These are phyloP conservation scores for Sarocladium strictum DNA, from an alignment of 2,329 filamentous ascomycete genomes.

Conservation along the genomic window DNA sequence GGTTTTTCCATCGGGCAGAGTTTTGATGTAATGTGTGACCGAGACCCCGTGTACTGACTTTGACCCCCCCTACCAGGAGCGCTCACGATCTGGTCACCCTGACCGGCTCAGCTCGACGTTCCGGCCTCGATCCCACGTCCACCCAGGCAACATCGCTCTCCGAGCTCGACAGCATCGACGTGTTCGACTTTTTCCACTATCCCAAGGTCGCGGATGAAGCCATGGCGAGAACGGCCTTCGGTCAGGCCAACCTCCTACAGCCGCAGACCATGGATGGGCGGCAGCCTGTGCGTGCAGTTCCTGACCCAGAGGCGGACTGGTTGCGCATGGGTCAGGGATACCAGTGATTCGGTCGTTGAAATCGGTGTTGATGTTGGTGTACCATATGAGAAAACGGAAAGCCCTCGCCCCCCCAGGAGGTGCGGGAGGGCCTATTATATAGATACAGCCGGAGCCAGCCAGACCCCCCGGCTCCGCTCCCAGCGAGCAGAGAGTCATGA, in stretches of 20 bases:
- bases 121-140: constrained; percentile 31
- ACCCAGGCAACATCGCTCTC: constrained; percentile 31
- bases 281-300: constrained; percentile 17
- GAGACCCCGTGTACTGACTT: too few species aligned
- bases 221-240: constrained; percentile 12
- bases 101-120: constrained; percentile 28
- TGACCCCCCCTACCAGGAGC: constrained; percentile 26
- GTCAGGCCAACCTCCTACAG: constrained; percentile 20
- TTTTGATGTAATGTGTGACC: too few species aligned
- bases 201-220: constrained; percentile 24
- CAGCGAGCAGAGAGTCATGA: too few species aligned
- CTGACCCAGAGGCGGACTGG: constrained; percentile 18
- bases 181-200: constrained; percentile 41
- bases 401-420: too few species aligned
- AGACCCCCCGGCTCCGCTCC: too few species aligned
- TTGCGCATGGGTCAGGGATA: constrained; percentile 7
- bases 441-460: too few species aligned
- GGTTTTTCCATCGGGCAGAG: constrained; percentile 10
- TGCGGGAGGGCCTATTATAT: too few species aligned
- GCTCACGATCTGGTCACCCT: constrained; percentile 32
- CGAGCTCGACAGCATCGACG: constrained; percentile 37
- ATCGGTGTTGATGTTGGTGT: not conserved
- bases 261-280: constrained; percentile 16
- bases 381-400: not conserved
- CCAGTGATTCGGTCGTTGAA: not conserved